Evolutionary conservation across 768 basidiomycete genomes (phyloP), one percentile per base, ranked within the genome.

Genomic region (Dendrothele bispora): DNA sequence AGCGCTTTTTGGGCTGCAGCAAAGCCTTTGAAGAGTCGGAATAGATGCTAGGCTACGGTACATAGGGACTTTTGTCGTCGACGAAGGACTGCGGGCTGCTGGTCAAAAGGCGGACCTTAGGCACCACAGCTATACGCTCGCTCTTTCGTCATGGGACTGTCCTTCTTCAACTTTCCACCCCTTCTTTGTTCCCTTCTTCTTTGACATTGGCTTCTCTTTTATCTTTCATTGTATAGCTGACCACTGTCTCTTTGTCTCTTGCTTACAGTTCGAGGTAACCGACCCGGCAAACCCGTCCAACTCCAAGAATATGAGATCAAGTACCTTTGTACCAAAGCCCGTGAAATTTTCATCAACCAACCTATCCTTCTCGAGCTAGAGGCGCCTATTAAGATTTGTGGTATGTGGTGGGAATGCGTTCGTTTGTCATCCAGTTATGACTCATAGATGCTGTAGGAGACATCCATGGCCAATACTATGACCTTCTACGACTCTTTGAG

Each of bases 301-400:
- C 79, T 99, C 56, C 90, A 93, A 66, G 95, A 99, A 71, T 97
- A 95, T 76, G 95, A 99, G 77, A 98, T 99, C 82, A 95, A 94
- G 70, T 93, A 95, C 69, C 82, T 99, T 55, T 99, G 95, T 77
- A 97, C 94, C 64, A 97, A 92, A 78, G 95, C 95, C 43, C 80
- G 95, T 58, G 97, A 99, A 73, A 98, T 99, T 65, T 98, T 99
- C 76, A 98, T 99, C 73, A 91, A 91, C 72, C 95, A 99, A 67
- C 95, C 95, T 53, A 98, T 98, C 66, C 76, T 98, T 52, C 80
- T 98, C 67, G 95, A 98, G 73, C 77, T 98, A 57, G 97, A 98
- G 69, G 97, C 95, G 43, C 95, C 95, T 58, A 98, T 99, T 75
- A 99, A 99, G 84, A 99, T 99, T 68, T 98, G 97, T 66, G 95